Conservation (phyloP, 352 stramenopile genomes). For the Blastocystis sp. region DNA sequence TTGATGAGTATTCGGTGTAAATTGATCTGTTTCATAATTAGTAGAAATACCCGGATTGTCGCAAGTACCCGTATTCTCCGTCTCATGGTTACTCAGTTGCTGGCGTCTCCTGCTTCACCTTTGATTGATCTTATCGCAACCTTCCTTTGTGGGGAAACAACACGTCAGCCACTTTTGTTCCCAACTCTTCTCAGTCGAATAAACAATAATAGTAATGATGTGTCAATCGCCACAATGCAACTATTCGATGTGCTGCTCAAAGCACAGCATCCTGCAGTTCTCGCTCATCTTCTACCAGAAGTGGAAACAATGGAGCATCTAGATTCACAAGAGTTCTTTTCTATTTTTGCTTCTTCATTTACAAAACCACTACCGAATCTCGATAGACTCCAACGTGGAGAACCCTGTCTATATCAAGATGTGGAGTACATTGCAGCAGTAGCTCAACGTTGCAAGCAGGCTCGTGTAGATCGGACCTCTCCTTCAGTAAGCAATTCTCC, state of each 20-base stretch:
- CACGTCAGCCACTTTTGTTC: conserved; percentile 2
- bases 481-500: neutral
- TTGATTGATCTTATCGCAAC: conserved; percentile 26
- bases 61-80: conserved; percentile 22
- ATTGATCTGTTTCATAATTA: neutral
- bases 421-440: conserved; percentile 3
- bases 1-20: conserved; percentile 40
- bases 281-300: neutral
- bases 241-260: conserved; percentile 49
- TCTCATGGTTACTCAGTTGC: neutral
- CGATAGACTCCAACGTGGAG: neutral
- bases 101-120: conserved; percentile 1
- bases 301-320: neutral
- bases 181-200: neutral
- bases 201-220: conserved; percentile 16
- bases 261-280: conserved; percentile 29
- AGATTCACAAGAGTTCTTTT: neutral
- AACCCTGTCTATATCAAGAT: neutral
- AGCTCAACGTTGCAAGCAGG: neutral
- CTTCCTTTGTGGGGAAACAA: conserved; percentile 28
- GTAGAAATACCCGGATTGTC: conserved; percentile 40
- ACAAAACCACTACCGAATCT: neutral
- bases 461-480: neutral
- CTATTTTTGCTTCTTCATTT: neutral
- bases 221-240: conserved; percentile 64